Base-by-base conservation (phyloP, 805 yeast species). In the Wickerhamomyces chaumierensis region DNA sequence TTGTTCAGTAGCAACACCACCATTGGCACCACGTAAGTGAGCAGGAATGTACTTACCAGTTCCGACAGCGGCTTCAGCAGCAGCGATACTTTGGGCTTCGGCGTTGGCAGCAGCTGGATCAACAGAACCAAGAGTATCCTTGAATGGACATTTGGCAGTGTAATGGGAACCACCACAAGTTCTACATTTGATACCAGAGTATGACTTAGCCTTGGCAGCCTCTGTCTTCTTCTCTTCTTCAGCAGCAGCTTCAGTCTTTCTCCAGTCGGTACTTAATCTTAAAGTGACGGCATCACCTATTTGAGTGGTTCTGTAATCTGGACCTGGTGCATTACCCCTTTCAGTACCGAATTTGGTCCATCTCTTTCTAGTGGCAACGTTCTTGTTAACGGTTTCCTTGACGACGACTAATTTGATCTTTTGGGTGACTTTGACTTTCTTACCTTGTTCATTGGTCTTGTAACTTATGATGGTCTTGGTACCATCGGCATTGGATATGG, bases 81-180 rank as follows among this genome's bases (percentile, higher is more conserved):
- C 46, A 20, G 50, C 40, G 47, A 53, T 58, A 5, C 46, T 42
- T 9, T 52, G 42, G 31, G 63, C 64, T 13, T 70, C 68, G 19
- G 69, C 62, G 36, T 64, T 60, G 36, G 67, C 67, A 36, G 63
- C 81, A 44, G 57, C 66, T 8, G 73, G 68, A 28, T 69, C 65
- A 31, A 65, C 61, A 38, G 68, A 67, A 35, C 65, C 84, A 58
- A 90, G 68, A 31, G 92, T 82, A 53, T 81, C 94, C 67, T 83
- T 88, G 74, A 76, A 86, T 46, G 98, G 98, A 82, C 99, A 92
- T 66, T 81, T 80, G 60, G 86, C 67, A 33, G 96, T 83, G 73
- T 79, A 84, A 71, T 92, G 99, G 49, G 77, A 81, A 57, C 95
- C 96, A 44, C 82, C 83, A 81, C 99, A 92, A 39, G 73, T 66